phyloP scores from a whole-genome alignment of 176 grass and related monocot genomes.

The Lolium rigidum region DNA sequence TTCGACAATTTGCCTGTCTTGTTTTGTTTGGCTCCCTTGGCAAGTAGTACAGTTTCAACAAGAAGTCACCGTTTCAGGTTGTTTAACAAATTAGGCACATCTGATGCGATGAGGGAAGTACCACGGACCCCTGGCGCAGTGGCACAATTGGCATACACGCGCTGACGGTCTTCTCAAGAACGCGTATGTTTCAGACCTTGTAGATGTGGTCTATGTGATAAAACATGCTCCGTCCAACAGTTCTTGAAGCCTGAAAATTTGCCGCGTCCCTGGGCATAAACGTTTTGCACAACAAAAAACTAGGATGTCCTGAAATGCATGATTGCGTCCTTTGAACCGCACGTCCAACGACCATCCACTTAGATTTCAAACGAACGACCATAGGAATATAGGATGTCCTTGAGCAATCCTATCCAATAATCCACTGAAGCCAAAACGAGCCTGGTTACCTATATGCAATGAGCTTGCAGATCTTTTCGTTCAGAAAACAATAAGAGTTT shows the following conservation, averaged over 20 bases:
- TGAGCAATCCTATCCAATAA: neutral
- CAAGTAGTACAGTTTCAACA: too few relatives aligned
- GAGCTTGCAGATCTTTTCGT: neutral
- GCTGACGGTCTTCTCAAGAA: neutral
- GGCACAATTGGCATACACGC: neutral
- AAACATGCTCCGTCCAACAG: neutral
- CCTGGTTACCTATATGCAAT: neutral
- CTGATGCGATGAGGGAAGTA: slow-evolving; percentile 6
- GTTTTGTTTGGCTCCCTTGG: too few relatives aligned
- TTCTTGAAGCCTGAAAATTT: neutral
- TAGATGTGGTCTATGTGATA: neutral
- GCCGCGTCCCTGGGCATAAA: neutral
- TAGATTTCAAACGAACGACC: neutral
- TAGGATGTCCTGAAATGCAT: neutral
- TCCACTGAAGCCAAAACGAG: neutral
- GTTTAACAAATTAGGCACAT: neutral
- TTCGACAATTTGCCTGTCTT: too few relatives aligned
- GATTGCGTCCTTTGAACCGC: neutral
- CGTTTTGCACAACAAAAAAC: neutral
- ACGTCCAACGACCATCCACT: neutral
- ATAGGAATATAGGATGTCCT: neutral
- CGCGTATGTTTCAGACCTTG: neutral
- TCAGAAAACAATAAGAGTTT: neutral
- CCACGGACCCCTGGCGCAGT: neutral
- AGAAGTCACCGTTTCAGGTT: too few relatives aligned